Conservation (phyloP, 257 asterid genomes). For the Nyctanthes arbortristis region DNA sequence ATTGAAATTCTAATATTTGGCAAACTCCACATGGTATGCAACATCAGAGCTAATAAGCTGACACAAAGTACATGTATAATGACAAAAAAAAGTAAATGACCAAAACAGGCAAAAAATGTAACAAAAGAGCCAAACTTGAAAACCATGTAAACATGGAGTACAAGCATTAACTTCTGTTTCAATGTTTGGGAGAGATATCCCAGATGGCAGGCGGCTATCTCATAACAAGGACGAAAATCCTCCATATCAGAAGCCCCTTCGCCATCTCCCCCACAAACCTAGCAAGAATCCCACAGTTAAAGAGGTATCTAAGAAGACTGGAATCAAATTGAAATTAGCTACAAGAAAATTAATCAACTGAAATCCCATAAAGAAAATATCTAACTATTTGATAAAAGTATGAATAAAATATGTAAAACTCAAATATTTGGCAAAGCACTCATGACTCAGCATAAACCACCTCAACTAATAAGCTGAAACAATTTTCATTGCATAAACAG, state of each 20-base stretch:
- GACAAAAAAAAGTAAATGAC: not conserved
- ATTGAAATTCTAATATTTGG: not conserved
- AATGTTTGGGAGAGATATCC: slow-evolving; percentile 30
- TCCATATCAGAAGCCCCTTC: slow-evolving; percentile 19
- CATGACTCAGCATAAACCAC: not conserved
- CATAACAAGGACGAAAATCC: slow-evolving; percentile 12
- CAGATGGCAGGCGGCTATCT: slow-evolving; percentile 23
- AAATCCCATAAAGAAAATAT: not conserved
- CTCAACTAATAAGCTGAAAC: not conserved
- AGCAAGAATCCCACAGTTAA: not conserved
- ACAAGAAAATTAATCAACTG: not conserved
- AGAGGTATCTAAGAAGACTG: not conserved
- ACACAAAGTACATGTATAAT: not conserved
- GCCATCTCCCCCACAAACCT: slow-evolving; percentile 22
- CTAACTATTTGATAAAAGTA: too few species aligned
- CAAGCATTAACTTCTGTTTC: slow-evolving; percentile 58
- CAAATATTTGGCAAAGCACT: not conserved
- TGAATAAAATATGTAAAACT: not conserved
- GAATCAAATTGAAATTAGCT: not conserved
- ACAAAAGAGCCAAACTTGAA: slow-evolving; percentile 66
- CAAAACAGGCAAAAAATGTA: slow-evolving; percentile 15
- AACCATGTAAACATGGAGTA: slow-evolving; percentile 32
- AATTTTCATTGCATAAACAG: not conserved
- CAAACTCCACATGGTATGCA: not conserved
- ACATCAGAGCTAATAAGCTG: too few species aligned